Conservation (phyloP, 2,329 filamentous ascomycete genomes). For the Botryotinia globosa region DNA sequence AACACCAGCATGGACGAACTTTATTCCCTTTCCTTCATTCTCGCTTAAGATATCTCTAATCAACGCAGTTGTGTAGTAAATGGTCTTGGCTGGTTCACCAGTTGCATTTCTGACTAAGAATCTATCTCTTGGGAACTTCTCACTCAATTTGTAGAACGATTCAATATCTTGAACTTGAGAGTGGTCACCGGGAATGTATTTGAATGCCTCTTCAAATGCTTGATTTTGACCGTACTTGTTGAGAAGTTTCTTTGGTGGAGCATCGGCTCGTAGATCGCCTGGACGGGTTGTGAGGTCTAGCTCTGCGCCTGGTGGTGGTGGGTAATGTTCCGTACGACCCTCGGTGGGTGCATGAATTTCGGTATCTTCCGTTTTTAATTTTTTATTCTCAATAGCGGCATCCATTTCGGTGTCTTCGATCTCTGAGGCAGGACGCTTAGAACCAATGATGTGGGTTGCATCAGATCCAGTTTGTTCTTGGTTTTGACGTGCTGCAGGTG, state of each 20-base stretch:
- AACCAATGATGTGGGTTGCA: slow-evolving; percentile 30
- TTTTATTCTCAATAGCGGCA: slow-evolving; percentile 42
- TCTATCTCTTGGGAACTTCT: slow-evolving; percentile 81
- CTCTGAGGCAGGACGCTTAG: slow-evolving; percentile 40
- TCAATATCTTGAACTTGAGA: slow-evolving; percentile 74
- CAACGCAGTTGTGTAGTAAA: slow-evolving; percentile 90
- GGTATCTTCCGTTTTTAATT: slow-evolving; percentile 42
- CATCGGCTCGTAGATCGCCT: slow-evolving; percentile 29
- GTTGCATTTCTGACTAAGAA: slow-evolving; percentile 95
- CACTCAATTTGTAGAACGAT: slow-evolving; percentile 79
- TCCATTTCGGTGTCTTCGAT: slow-evolving; percentile 35
- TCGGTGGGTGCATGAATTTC: slow-evolving; percentile 27
- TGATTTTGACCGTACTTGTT: slow-evolving; percentile 38
- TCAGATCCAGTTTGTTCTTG: slow-evolving; percentile 31
- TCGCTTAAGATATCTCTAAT: slow-evolving; percentile 79
- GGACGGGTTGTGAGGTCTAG: slow-evolving; percentile 34
- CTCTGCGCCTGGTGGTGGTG: slow-evolving; percentile 37
- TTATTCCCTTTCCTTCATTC: slow-evolving; percentile 89
- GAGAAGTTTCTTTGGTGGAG: slow-evolving; percentile 20
- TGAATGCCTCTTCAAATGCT: slow-evolving; percentile 85
- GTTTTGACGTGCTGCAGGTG: slow-evolving; percentile 38
- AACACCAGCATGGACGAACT: slow-evolving; percentile 94
- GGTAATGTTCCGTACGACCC: slow-evolving; percentile 38
- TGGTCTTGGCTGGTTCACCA: slow-evolving; percentile 85
- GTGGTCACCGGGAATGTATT: slow-evolving; percentile 75